Percentiles rank a stretch among this genome's conserved stretches.
These are phyloP conservation scores for Camelina sativa DNA, from an alignment of 345 rosid species.

Conservation along the genomic window DNA sequence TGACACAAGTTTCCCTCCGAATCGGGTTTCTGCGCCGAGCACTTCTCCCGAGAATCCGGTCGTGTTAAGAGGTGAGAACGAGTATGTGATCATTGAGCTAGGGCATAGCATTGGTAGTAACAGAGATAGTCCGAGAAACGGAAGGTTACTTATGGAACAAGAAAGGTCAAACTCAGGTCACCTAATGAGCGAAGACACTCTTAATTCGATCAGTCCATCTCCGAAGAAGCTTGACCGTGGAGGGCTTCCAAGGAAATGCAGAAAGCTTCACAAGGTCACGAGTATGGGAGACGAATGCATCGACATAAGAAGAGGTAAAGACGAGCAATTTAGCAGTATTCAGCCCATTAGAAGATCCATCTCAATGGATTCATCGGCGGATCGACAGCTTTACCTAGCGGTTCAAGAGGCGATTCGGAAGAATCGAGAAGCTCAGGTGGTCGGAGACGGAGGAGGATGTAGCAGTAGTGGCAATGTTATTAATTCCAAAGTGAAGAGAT, in stretches of 20 bases:
- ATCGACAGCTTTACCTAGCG: constrained; percentile 61
- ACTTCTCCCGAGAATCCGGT: constrained; percentile 55
- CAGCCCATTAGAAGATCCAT: constrained; percentile 85
- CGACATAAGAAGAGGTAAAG: constrained; percentile 59
- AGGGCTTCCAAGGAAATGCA: constrained; percentile 41
- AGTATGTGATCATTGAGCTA: constrained; percentile 75
- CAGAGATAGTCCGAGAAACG: constrained; percentile 15
- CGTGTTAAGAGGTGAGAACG: constrained; percentile 55
- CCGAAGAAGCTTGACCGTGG: constrained; percentile 50
- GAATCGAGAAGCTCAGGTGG: constrained; percentile 48
- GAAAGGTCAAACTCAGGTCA: constrained; percentile 54
- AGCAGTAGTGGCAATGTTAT: constrained; percentile 38
- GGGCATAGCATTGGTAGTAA: constrained; percentile 38
- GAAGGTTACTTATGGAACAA: constrained; percentile 49
- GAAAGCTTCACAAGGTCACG: constrained; percentile 54
- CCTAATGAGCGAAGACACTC: constrained; percentile 10
- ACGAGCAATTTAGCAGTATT: constrained; percentile 58
- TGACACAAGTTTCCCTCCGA: constrained; percentile 40
- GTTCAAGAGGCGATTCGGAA: constrained; percentile 63
- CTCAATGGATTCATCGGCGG: constrained; percentile 85
- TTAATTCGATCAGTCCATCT: constrained; percentile 44
- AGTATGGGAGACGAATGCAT: constrained; percentile 96
- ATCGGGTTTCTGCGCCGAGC: constrained; percentile 51
- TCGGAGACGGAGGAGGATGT: constrained; percentile 42
- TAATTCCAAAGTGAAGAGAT: constrained; percentile 54